Percentiles rank a stretch among this genome's conserved stretches.
These are phyloP conservation scores for Fraxinus platypoda DNA, from an alignment of 305 asterid genomes.

Conservation along the genomic window DNA sequence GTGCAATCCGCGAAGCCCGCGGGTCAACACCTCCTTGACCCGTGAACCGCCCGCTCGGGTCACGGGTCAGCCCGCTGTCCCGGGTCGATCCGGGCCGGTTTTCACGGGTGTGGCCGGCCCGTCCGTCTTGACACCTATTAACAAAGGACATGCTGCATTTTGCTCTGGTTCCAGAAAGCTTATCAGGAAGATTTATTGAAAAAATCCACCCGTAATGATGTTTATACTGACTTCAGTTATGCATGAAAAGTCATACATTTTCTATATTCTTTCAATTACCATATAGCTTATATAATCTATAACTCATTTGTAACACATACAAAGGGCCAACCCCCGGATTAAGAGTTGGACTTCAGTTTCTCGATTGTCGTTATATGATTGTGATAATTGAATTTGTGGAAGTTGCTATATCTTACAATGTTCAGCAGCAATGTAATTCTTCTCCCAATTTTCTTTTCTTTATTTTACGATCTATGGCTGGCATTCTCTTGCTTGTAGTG, in stretches of 20 bases:
- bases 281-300: neutral
- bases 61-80: no score
- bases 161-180: neutral
- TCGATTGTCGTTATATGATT: neutral
- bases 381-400: slow-evolving; percentile 13
- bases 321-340: neutral
- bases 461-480: neutral
- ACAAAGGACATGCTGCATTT: neutral
- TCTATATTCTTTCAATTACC: neutral
- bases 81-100: no score
- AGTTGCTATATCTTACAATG: neutral
- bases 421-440: neutral
- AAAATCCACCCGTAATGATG: neutral
- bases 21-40: no score
- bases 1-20: no score
- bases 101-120: no score
- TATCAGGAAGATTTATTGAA: neutral
- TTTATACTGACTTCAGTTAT: neutral
- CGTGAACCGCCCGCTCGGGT: no score
- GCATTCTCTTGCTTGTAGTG: slow-evolving; percentile 8
- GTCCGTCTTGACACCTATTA: no score
- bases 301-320: neutral
- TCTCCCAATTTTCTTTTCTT: neutral
- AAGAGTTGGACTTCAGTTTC: neutral
- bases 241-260: neutral